These are phyloP conservation scores for Maudiozyma saulgeensis DNA, from an alignment of 805 yeast species.

Conservation along the genomic window DNA sequence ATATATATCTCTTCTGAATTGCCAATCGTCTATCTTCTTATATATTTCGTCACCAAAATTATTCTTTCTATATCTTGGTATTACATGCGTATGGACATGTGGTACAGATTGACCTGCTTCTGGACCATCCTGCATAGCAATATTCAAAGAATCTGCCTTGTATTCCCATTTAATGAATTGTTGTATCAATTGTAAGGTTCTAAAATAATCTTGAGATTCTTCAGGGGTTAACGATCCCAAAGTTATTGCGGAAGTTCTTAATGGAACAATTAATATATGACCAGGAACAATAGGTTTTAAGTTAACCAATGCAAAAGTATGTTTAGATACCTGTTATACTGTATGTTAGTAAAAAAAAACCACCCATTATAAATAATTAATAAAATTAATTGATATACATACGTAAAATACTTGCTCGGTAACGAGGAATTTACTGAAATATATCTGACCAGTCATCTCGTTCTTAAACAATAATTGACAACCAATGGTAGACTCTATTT, in stretches of 20 bases:
- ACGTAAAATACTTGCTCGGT: constrained; percentile 29
- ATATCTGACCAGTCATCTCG: constrained; percentile 5
- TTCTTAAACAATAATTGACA: no score
- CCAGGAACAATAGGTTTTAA: constrained; percentile 90
- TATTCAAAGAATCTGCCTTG: constrained; percentile 74
- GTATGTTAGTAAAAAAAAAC: neutral
- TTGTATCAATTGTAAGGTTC: constrained; percentile 62
- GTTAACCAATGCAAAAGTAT: constrained; percentile 80
- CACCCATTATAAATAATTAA: no score
- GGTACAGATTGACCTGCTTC: constrained; percentile 96
- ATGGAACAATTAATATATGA: constrained; percentile 82
- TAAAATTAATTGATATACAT: constrained; percentile 3
- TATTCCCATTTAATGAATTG: constrained; percentile 55
- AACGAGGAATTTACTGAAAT: constrained; percentile 27
- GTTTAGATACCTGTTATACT: constrained; percentile 35
- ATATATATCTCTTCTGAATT: constrained; percentile 28
- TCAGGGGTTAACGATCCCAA: constrained; percentile 61
- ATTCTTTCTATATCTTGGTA: constrained; percentile 59
- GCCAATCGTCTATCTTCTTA: constrained; percentile 53
- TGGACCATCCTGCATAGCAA: constrained; percentile 94
- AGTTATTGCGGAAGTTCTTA: constrained; percentile 49
- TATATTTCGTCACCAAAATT: constrained; percentile 71
- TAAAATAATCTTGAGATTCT: constrained; percentile 72
- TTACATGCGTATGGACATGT: constrained; percentile 87
- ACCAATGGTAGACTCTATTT: no score